Percentiles rank a stretch among this genome's conserved stretches.
phyloP scores from a whole-genome alignment of 2,329 filamentous ascomycete genomes.

The Colletotrichum somersetense region DNA sequence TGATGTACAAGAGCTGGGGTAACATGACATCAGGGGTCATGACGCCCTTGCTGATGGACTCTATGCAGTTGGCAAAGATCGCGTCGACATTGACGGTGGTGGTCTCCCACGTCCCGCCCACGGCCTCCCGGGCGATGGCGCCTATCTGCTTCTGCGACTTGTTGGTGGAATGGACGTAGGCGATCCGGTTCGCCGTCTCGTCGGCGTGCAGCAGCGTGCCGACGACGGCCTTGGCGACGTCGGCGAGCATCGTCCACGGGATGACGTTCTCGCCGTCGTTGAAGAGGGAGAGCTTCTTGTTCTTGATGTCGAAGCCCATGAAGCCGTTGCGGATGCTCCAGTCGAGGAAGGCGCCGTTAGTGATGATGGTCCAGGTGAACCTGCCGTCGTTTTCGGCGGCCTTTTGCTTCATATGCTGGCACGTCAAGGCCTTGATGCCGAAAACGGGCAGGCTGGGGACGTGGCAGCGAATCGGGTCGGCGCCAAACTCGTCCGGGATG shows the following conservation, averaged over 20 bases:
- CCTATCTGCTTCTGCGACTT: constrained; percentile 46
- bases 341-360: constrained; percentile 50
- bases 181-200: constrained; percentile 48
- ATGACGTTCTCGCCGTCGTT: constrained; percentile 47
- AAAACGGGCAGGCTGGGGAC: constrained; percentile 42
- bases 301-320: constrained; percentile 45
- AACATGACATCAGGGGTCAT: constrained; percentile 40
- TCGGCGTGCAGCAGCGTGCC: constrained; percentile 46
- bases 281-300: constrained; percentile 43
- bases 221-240: constrained; percentile 47
- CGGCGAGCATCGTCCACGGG: constrained; percentile 45
- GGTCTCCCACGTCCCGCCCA: constrained; percentile 43
- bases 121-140: constrained; percentile 41
- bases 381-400: constrained; percentile 43
- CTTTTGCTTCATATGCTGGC: constrained; percentile 44
- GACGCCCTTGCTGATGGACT: constrained; percentile 42
- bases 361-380: constrained; percentile 49
- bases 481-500: constrained; percentile 70
- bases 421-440: constrained; percentile 39
- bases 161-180: constrained; percentile 43
- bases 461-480: constrained; percentile 48
- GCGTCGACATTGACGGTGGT: constrained; percentile 39
- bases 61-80: constrained; percentile 41
- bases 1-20: constrained; percentile 42
- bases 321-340: constrained; percentile 45